Base-by-base conservation (phyloP, 805 yeast genomes). In the Suhomyces pyralidae region DNA sequence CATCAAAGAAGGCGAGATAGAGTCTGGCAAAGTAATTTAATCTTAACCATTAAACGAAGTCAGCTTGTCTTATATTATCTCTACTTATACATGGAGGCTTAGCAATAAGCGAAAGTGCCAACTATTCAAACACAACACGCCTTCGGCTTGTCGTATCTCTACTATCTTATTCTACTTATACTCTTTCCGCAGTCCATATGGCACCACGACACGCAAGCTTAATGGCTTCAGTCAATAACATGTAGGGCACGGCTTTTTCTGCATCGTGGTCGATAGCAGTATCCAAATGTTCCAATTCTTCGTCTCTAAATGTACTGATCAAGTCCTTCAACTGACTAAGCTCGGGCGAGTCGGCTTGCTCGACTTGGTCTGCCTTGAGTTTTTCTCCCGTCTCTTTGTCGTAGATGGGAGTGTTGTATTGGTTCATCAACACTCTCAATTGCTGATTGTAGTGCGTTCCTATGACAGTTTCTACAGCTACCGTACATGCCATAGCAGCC, bases 401-500 rank as follows among this genome's bases (percentile, higher is more conserved):
- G 50, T 59, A 63, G 3, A 69, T 61, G 1, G 75, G 75, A 26
- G 81, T 74, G 15, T 81, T 79, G 63, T 79, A 89, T 55, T 86
- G 87, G 57, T 83, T 85, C 68, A 81, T 80, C 51, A 94, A 74
- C 40, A 84, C 82, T 50, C 99, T 77, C 58, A 94, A 74, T 68
- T 94, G 99, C 55, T 84, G 85, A 66, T 94, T 94, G 70, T 94
- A 94, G 67, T 94, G 99, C 1, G 89, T 88, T 1, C 99, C 99
- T 67, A 94, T 94, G 5, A 94, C 98, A 0, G 99, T 94, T 69
- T 94, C 99, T 1, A 94, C 98, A 0, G 98, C 98, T 55, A 92
- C 98, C 0, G 99, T 94, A 67, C 99, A 94, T 1, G 99, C 98
- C 99, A 94, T 94, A 2, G 99, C 98, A 2, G 97, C 97, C 66